Evolutionary conservation across 768 basidiomycete genomes (phyloP).

Genomic region (Calvatia gigantea): DNA sequence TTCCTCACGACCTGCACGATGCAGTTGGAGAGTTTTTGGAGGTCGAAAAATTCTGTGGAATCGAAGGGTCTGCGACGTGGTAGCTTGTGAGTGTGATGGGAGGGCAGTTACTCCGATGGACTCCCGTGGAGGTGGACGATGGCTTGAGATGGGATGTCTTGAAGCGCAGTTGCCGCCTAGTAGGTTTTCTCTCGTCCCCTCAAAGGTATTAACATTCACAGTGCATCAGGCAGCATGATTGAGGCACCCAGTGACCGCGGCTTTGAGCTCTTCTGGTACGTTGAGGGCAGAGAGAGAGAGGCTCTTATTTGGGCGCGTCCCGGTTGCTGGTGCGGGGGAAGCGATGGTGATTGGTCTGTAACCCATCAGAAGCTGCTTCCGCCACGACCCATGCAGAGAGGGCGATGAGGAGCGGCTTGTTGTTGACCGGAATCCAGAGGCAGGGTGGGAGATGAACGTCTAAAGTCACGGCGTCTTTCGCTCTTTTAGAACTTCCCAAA

Average conservation of each 20-base stretch:
- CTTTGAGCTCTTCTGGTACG: constrained; percentile 79
- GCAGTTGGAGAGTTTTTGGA: constrained; percentile 79
- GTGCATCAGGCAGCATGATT: constrained; percentile 83
- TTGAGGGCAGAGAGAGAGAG: constrained; percentile 72
- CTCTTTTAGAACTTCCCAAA: constrained; percentile 49
- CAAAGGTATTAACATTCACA: not conserved
- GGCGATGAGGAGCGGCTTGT: constrained; percentile 62
- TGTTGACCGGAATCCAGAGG: constrained; percentile 84
- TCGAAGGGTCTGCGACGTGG: constrained; percentile 94
- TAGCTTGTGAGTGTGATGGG: constrained; percentile 94
- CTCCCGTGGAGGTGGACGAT: constrained; percentile 33
- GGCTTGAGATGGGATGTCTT: constrained; percentile 79
- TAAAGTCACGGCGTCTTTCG: constrained; percentile 79
- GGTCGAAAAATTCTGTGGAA: constrained; percentile 80
- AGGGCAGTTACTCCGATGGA: constrained; percentile 46
- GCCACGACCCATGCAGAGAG: constrained; percentile 37
- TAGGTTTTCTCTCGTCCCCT: constrained; percentile 24
- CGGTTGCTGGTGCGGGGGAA: constrained; percentile 89
- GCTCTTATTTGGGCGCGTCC: constrained; percentile 91
- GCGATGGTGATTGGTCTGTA: constrained; percentile 90
- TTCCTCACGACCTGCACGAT: constrained; percentile 86
- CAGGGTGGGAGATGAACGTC: constrained; percentile 91
- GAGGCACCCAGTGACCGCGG: constrained; percentile 95
- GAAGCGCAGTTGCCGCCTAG: constrained; percentile 82
- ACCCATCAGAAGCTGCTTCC: constrained; percentile 92